Evolutionary conservation across 2,329 filamentous ascomycete species (phyloP).

Genomic region (Phyllosticta paracitricarpa): DNA sequence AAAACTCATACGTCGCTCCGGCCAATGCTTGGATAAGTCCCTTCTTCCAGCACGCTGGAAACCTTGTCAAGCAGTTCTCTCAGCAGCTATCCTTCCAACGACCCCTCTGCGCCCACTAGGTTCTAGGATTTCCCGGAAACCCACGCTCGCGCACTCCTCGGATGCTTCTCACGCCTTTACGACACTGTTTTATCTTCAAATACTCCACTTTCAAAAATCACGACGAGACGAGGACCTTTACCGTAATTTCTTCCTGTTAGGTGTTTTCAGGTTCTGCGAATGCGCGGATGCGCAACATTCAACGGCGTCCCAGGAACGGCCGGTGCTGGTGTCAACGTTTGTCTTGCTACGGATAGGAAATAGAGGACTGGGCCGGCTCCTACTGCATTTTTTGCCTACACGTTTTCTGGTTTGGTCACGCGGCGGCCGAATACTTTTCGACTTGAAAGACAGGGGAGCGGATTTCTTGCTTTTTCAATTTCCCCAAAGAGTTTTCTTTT

Average conservation of each 20-base stretch:
- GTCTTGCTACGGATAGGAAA: background rate
- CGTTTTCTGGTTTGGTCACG: conserved; percentile 2
- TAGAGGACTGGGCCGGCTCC: background rate
- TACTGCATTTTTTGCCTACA: conserved; percentile 1
- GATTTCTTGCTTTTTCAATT: conserved; percentile 2
- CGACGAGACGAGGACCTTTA: conserved; percentile 24
- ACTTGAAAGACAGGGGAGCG: conserved; percentile 4
- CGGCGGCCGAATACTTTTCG: background rate
- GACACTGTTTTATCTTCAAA: conserved; percentile 22
- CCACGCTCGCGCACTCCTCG: conserved; percentile 12
- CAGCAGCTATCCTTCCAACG: conserved; percentile 27
- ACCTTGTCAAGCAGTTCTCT: conserved; percentile 27
- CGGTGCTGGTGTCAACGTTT: background rate
- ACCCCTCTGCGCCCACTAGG: conserved; percentile 29
- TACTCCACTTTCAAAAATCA: conserved; percentile 20
- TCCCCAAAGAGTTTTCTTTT: background rate
- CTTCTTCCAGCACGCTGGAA: conserved; percentile 28
- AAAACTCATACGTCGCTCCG: conserved; percentile 28
- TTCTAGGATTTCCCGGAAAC: background rate
- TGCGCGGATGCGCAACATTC: conserved; percentile 2
- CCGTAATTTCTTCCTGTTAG: conserved; percentile 7
- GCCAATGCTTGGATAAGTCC: conserved; percentile 30
- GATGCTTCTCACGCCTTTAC: conserved; percentile 18
- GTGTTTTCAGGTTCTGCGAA: conserved; percentile 8
- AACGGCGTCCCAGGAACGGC: background rate